phyloP scores from a whole-genome alignment of 495 filamentous ascomycete genomes.

The Penicillium coffeae region DNA sequence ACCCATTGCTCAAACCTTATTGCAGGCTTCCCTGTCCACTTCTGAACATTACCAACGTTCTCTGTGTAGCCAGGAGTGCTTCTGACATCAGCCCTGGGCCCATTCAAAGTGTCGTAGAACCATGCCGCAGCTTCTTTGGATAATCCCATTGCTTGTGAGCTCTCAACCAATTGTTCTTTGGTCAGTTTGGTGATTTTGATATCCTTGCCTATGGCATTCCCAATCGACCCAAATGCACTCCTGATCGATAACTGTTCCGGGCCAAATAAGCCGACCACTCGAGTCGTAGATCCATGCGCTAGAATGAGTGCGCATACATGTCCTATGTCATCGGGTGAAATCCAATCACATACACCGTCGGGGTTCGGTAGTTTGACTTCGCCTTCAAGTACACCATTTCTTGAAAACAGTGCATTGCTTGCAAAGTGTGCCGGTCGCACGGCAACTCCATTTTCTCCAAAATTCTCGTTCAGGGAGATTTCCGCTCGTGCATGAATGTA shows the following conservation, averaged over 20 bases:
- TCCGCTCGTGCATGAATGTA: conserved; percentile 14
- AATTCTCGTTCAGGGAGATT: conserved; percentile 13
- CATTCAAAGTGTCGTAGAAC: neutral
- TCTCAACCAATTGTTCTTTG: conserved; percentile 2
- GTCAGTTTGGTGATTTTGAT: conserved; percentile 6
- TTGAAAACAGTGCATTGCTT: conserved; percentile 5
- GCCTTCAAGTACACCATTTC: conserved; percentile 4
- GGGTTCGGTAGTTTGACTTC: conserved; percentile 7
- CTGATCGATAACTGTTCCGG: conserved; percentile 4
- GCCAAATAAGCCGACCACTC: conserved; percentile 7
- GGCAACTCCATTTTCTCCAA: conserved; percentile 9
- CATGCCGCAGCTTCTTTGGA: neutral
- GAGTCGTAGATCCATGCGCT: conserved; percentile 1
- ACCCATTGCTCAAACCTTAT: neutral
- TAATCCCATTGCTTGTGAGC: neutral
- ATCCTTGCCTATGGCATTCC: conserved; percentile 5
- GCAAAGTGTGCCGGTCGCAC: conserved; percentile 13
- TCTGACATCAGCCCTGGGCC: neutral
- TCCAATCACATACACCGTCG: conserved; percentile 8
- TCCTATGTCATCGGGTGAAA: conserved; percentile 14
- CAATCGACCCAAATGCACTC: conserved; percentile 6
- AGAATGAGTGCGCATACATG: conserved; percentile 7
- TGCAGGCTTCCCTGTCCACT: neutral
- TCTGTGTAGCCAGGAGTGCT: neutral
- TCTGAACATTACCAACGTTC: neutral